These are phyloP conservation scores for Suhomyces atakaporum DNA, from an alignment of 1,139 yeast species.

Conservation along the genomic window DNA sequence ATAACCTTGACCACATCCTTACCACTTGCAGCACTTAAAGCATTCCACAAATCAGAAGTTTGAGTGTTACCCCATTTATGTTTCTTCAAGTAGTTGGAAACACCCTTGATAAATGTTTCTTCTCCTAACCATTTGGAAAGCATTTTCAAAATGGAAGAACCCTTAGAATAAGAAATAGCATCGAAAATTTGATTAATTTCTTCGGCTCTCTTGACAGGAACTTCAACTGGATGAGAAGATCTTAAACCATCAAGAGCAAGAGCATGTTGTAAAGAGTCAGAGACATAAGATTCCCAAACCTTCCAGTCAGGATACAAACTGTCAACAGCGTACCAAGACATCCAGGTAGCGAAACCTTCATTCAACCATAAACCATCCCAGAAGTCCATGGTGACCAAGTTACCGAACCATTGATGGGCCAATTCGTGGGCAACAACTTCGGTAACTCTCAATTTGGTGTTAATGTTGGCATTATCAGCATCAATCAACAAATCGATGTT, in stretches of 20 bases:
- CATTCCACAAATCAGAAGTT: conserved; percentile 29
- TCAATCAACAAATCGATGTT: conserved; percentile 54
- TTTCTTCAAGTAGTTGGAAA: conserved; percentile 27
- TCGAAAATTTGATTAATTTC: conserved; percentile 62
- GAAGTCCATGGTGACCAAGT: conserved; percentile 63
- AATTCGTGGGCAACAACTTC: conserved; percentile 63
- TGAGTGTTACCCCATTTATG: conserved; percentile 31
- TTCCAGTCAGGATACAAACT: conserved; percentile 59
- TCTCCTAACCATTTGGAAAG: conserved; percentile 29
- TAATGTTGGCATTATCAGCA: conserved; percentile 44
- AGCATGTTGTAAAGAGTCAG: conserved; percentile 53
- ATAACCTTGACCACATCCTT: conserved; percentile 27
- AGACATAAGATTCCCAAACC: conserved; percentile 55
- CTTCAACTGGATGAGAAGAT: conserved; percentile 61
- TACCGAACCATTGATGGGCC: conserved; percentile 70
- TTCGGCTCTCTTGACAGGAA: conserved; percentile 53
- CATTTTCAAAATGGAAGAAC: conserved; percentile 31
- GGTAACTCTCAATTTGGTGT: conserved; percentile 53
- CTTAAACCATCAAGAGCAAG: conserved; percentile 54
- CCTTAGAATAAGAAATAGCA: conserved; percentile 44
- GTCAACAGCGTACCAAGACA: conserved; percentile 79
- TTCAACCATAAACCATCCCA: conserved; percentile 68
- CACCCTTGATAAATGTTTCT: conserved; percentile 29
- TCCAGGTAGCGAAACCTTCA: conserved; percentile 66
- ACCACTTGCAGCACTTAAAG: conserved; percentile 26